phyloP scores from a whole-genome alignment of 129 eudicot species.

The carrot (Daucus carota) region DH1_v3.0 NC_030383.2:13765001-13765500 shows the following conservation, averaged over 20 bases:
- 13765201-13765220: neutral
- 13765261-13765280: constrained; percentile 8
- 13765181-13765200: neutral
- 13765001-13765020: neutral
- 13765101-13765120: neutral
- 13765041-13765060: neutral
- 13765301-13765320: constrained; percentile 81
- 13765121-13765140: neutral
- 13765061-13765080: constrained; percentile 1
- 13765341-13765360: constrained; percentile 72
- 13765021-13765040: neutral
- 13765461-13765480: neutral
- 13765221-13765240: neutral
- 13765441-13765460: neutral
- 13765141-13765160: neutral
- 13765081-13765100: constrained; percentile 1
- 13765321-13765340: constrained; percentile 81
- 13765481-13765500: neutral
- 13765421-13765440: neutral
- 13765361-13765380: constrained; percentile 88
- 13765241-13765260: neutral
- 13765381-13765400: constrained; percentile 20
- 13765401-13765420: constrained; percentile 4
- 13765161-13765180: neutral
- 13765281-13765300: constrained; percentile 91